These are phyloP conservation scores for Eucalyptus erythrocorys DNA, from an alignment of 345 rosid species.

Conservation along the genomic window DNA sequence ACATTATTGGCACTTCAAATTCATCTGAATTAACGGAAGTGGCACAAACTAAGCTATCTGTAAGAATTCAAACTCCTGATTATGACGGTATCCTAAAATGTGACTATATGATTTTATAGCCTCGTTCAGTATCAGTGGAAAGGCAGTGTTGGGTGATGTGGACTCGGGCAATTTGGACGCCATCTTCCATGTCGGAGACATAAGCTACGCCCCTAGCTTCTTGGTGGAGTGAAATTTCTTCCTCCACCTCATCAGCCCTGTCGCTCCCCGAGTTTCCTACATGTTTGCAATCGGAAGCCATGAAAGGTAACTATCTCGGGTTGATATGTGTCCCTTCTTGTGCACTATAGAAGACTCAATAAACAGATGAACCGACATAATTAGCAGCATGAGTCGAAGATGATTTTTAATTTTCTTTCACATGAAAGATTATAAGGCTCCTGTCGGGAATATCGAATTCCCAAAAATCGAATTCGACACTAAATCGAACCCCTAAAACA, in stretches of 20 bases:
- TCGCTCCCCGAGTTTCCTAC: constrained; percentile 58
- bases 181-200: constrained; percentile 68
- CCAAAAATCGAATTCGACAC: too few species aligned
- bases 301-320: constrained; percentile 22
- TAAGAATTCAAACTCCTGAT: background rate
- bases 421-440: constrained; percentile 23
- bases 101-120: constrained; percentile 5
- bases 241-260: constrained; percentile 34
- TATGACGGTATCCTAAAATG: background rate
- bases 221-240: constrained; percentile 68
- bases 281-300: constrained; percentile 69
- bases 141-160: constrained; percentile 32
- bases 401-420: background rate
- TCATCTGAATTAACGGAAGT: background rate
- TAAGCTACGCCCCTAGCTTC: constrained; percentile 67
- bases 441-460: too few species aligned
- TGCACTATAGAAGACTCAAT: background rate
- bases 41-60: background rate
- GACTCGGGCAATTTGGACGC: constrained; percentile 30
- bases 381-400: background rate
- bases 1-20: background rate
- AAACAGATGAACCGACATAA: background rate
- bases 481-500: too few species aligned
- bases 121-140: constrained; percentile 47
- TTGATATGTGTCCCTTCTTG: background rate